Evolutionary conservation across 371 early-diverging fungal species (phyloP), one percentile per base, ranked within the genome.

Genomic region (Blastocladiella emersonii): DNA sequence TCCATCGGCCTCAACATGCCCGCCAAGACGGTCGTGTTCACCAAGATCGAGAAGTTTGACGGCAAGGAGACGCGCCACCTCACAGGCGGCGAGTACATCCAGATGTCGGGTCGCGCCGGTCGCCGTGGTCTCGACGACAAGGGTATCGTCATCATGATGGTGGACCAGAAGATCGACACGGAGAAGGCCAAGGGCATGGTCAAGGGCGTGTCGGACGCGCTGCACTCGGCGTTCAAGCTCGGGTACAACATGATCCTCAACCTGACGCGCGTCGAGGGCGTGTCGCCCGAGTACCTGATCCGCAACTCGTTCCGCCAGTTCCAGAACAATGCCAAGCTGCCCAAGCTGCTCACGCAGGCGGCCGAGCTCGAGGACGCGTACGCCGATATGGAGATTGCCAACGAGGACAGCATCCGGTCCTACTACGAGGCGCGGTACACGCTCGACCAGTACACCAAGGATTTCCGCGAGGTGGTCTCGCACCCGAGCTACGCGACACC

Each of bases 1-100:
- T 97, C 99, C 8, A 99, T 99, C 71, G 99, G 99, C 55, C 74
- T 99, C 57, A 99, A 99, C 80, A 99, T 99, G 99, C 99, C 99
- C 45, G 99, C 99, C 61, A 95, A 95, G 71, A 98, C 98, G 1
- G 99, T 99, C 21, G 91, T 99, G 4, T 99, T 99, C 70, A 98
- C 99, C 0, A 81, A 86, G 62, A 91, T 98, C 17, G 88, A 90
- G 67, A 99, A 99, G 69, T 99, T 87, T 73, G 99, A 99, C 74
- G 99, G 99, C 62, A 84, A 85, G 64, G 78, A 81, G 39, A 77
- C 73, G 32, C 85, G 99, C 63, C 90, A 91, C 85, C 83, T 99
- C 44, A 80, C 81, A 43, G 88, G 93, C 37, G 99, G 99, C 70
- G 99, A 99, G 78, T 99, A 98, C 75, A 98, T 98, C 65, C 99